Evolutionary conservation across 768 basidiomycete species (phyloP).

Genomic region (Psilocybe sp.): DNA sequence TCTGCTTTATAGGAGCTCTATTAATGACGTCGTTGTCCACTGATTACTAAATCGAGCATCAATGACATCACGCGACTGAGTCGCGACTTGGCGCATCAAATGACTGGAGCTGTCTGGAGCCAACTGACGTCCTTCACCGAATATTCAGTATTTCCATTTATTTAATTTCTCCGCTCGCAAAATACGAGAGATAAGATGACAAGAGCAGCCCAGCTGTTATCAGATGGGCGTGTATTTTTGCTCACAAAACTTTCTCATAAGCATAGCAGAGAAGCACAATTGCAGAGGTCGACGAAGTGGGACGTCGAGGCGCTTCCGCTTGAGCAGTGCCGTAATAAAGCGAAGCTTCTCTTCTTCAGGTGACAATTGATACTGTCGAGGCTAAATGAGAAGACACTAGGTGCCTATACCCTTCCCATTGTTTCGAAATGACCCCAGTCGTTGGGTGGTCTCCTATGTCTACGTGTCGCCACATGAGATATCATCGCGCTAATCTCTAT

Average conservation of each 20-base stretch:
- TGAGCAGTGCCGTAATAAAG: conserved; percentile 15
- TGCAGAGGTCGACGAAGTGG: conserved; percentile 18
- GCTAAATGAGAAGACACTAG: conserved; percentile 7
- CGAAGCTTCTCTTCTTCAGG: conserved; percentile 8
- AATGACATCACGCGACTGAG: conserved; percentile 27
- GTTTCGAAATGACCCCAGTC: conserved; percentile 25
- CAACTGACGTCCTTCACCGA: background rate
- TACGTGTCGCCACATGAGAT: conserved; percentile 7
- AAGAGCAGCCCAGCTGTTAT: conserved; percentile 4
- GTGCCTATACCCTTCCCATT: conserved; percentile 17
- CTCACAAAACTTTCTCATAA: conserved; percentile 8
- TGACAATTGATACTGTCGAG: conserved; percentile 6
- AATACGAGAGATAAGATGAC: conserved; percentile 13
- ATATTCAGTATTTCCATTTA: background rate
- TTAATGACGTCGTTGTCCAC: conserved; percentile 13
- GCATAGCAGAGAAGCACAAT: conserved; percentile 10
- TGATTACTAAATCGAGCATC: conserved; percentile 24
- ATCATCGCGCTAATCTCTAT: conserved; percentile 21
- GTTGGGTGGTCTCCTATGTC: conserved; percentile 17
- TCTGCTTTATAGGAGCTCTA: conserved; percentile 2
- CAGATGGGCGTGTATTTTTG: conserved; percentile 8
- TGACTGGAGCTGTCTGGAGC: background rate
- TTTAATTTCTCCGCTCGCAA: conserved; percentile 2
- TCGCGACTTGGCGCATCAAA: background rate
- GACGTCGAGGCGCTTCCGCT: conserved; percentile 12